A percentile compares a stretch with the other conserved stretches of the same genome.
Conservation (phyloP, 1,139 yeast genomes). For the Saccharomyces hybrid region DNA sequence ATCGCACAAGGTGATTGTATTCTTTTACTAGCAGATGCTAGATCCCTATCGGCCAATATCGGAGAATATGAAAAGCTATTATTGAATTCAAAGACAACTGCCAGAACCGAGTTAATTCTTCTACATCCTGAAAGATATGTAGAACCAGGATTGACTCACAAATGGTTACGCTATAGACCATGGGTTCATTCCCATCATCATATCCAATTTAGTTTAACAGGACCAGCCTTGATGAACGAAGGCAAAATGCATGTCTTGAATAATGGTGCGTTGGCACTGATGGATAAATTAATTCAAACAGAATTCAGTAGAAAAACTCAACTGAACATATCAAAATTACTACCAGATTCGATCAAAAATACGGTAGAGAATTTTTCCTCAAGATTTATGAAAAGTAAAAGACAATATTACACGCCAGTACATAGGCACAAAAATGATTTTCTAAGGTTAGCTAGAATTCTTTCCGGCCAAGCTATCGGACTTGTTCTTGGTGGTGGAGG, state of each 20-base stretch:
- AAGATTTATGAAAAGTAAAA: constrained; percentile 23
- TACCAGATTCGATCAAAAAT: constrained; percentile 31
- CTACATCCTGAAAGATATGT: constrained; percentile 80
- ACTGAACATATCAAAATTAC: constrained; percentile 26
- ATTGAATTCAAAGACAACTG: constrained; percentile 71
- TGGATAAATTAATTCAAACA: constrained; percentile 27
- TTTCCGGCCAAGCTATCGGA: constrained; percentile 92
- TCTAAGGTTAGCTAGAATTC: constrained; percentile 75
- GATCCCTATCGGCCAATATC: constrained; percentile 51
- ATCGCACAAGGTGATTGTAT: constrained; percentile 93
- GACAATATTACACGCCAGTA: constrained; percentile 39
- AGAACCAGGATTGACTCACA: constrained; percentile 73
- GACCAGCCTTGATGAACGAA: neutral
- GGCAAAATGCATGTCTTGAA: constrained; percentile 6
- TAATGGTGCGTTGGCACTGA: constrained; percentile 17
- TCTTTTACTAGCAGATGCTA: constrained; percentile 61
- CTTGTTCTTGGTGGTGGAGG: constrained; percentile 97
- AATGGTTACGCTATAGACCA: constrained; percentile 75
- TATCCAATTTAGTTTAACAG: constrained; percentile 41
- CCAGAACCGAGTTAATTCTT: constrained; percentile 79
- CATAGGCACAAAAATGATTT: constrained; percentile 79
- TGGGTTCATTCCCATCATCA: constrained; percentile 97
- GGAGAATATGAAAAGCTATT: constrained; percentile 83
- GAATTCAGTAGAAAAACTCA: constrained; percentile 30
- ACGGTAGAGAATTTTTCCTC: constrained; percentile 31